A percentile compares a stretch with the other conserved stretches of the same genome.
These are phyloP conservation scores for cucumber (Cucumis sativus) DNA, from an alignment of 306 rosid species.

Conservation along the genomic window Cucumber_9930_V3 NC_026660.2:25883001-25883500, in stretches of 20 bases:
- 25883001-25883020: constrained; percentile 51
- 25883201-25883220: neutral
- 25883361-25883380: neutral
- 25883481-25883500: neutral
- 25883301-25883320: neutral
- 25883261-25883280: neutral
- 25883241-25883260: neutral
- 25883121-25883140: neutral
- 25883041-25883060: neutral
- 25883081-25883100: neutral
- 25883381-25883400: neutral
- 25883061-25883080: neutral
- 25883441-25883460: neutral
- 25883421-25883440: neutral
- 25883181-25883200: neutral
- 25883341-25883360: neutral
- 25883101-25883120: neutral
- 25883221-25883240: neutral
- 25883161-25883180: neutral
- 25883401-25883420: neutral
- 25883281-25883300: neutral
- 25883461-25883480: neutral
- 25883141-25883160: neutral
- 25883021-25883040: constrained; percentile 40
- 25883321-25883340: neutral